Evolutionary conservation across 2,329 filamentous ascomycete genomes (phyloP).

Genomic region (Fusarium chaquense): DNA sequence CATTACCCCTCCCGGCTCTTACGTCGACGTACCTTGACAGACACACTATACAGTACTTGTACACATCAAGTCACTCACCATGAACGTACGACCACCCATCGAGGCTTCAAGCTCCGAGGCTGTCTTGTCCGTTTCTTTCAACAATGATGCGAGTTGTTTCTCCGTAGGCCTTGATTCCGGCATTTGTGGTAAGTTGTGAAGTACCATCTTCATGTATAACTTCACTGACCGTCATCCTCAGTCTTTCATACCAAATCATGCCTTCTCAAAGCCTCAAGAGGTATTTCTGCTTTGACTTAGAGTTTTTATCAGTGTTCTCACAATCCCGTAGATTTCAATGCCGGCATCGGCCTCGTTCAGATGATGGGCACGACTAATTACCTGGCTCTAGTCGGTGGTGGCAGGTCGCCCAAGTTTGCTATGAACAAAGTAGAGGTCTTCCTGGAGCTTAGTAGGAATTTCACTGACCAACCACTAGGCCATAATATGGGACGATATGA

Average conservation of each 20-base stretch:
- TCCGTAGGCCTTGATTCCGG: constrained; percentile 87
- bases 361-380: constrained; percentile 92
- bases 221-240: constrained; percentile 51
- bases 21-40: constrained; percentile 4
- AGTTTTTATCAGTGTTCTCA: background rate
- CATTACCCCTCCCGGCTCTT: constrained; percentile 36
- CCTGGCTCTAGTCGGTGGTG: constrained; percentile 89
- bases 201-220: constrained; percentile 6
- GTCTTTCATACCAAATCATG: constrained; percentile 81
- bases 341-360: constrained; percentile 82
- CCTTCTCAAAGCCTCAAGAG: constrained; percentile 70
- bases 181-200: constrained; percentile 75
- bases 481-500: constrained; percentile 91
- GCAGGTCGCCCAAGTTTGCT: constrained; percentile 85
- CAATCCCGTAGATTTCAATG: constrained; percentile 74
- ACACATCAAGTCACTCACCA: constrained; percentile 55
- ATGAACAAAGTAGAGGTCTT: constrained; percentile 76
- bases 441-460: background rate
- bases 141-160: constrained; percentile 86
- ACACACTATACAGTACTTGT: constrained; percentile 13
- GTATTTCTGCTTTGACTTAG: constrained; percentile 45
- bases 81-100: constrained; percentile 92
- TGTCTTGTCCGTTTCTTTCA: constrained; percentile 88
- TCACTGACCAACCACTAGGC: constrained; percentile 60
- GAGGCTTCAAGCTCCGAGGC: constrained; percentile 79